These are phyloP conservation scores for Phtheirospermum japonicum DNA, from an alignment of 257 asterid species.

Conservation along the genomic window DNA sequence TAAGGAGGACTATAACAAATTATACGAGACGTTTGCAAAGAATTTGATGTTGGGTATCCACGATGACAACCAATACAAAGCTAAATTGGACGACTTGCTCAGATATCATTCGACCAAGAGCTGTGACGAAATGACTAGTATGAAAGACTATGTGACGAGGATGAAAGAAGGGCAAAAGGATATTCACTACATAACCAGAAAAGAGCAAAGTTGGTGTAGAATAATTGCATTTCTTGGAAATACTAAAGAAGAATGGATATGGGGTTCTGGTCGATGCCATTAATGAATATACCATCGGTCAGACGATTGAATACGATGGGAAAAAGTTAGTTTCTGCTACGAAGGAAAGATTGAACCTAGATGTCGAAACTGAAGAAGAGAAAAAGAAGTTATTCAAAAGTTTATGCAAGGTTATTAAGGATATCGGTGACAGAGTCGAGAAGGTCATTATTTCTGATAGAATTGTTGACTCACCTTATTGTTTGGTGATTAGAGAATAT, in stretches of 20 bases:
- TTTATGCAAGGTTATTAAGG: constrained; percentile 71
- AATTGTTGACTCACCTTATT: constrained; percentile 78
- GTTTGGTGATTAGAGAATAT: constrained; percentile 71
- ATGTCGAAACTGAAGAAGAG: constrained; percentile 65
- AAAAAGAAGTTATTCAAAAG: constrained; percentile 63
- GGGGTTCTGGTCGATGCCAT: constrained; percentile 87
- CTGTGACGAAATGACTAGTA: constrained; percentile 71
- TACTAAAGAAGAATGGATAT: constrained; percentile 76
- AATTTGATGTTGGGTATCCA: constrained; percentile 76
- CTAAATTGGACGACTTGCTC: constrained; percentile 65
- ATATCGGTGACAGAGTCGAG: constrained; percentile 70
- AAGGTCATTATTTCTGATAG: constrained; percentile 72
- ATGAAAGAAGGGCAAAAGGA: constrained; percentile 90
- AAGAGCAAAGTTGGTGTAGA: constrained; percentile 76
- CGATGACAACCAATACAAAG: constrained; percentile 76
- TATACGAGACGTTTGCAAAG: constrained; percentile 76
- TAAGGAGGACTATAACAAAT: constrained; percentile 75
- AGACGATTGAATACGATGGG: constrained; percentile 72
- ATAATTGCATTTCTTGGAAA: constrained; percentile 70
- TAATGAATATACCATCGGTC: constrained; percentile 74
- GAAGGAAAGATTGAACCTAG: constrained; percentile 73
- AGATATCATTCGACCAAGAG: no score
- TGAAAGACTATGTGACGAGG: constrained; percentile 78
- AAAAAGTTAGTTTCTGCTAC: constrained; percentile 79
- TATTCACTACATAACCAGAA: constrained; percentile 72